Conservation (phyloP, 116 monocot genomes). For the Papilionanthe hybrid region DNA sequence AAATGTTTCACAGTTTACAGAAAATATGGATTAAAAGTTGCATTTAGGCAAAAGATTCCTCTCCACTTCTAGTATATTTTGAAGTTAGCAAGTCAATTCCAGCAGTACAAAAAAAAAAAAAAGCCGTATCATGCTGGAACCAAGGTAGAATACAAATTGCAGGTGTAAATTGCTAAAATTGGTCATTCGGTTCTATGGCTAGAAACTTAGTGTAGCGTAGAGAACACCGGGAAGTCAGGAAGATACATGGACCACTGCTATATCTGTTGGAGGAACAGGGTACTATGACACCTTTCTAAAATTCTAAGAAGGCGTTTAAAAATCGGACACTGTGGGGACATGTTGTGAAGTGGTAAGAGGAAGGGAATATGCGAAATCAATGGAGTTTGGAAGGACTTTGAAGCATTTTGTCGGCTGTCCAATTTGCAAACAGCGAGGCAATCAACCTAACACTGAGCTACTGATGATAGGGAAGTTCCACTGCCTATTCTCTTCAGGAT, state of each 20-base stretch:
- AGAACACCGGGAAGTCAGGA: background rate
- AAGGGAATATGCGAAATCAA: too few species aligned
- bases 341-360: too few species aligned
- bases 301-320: too few species aligned
- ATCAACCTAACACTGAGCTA: too few species aligned
- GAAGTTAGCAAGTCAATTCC: background rate
- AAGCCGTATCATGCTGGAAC: background rate
- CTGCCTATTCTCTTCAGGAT: too few species aligned
- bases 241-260: background rate
- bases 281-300: too few species aligned
- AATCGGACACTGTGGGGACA: too few species aligned
- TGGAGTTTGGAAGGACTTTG: too few species aligned
- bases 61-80: background rate
- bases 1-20: background rate
- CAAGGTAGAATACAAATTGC: background rate
- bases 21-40: background rate
- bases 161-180: background rate
- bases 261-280: background rate
- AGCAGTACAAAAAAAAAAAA: background rate
- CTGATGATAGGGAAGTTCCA: too few species aligned
- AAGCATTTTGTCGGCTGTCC: too few species aligned
- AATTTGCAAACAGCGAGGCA: too few species aligned
- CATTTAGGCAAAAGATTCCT: background rate
- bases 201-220: background rate
- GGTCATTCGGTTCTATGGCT: background rate